Percentiles rank a stretch among this genome's conserved stretches.
Evolutionary conservation across 2,329 filamentous ascomycete genomes (phyloP).

Genomic region (Sporothrix variecibatus): DNA sequence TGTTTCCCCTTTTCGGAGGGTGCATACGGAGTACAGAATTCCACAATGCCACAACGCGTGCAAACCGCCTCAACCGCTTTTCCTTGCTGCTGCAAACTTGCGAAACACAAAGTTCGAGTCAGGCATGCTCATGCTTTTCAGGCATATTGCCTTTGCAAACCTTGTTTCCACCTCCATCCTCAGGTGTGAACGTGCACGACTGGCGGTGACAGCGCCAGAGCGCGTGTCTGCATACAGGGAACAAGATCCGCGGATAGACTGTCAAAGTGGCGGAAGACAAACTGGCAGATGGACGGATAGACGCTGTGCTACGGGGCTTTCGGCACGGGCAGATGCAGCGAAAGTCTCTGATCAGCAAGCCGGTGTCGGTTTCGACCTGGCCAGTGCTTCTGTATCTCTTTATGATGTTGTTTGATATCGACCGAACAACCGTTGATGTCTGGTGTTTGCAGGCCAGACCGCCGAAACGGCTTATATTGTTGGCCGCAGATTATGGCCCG

Average conservation of each 20-base stretch:
- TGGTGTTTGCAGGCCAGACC: not conserved
- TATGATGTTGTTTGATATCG: not conserved
- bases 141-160: not conserved
- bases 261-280: too few species aligned
- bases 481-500: not conserved
- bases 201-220: not conserved
- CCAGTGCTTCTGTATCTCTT: not conserved
- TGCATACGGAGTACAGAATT: not conserved
- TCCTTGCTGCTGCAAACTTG: not conserved
- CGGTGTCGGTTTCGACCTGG: not conserved
- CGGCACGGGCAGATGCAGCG: not conserved
- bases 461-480: not conserved
- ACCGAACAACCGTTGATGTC: not conserved
- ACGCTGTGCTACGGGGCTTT: not conserved
- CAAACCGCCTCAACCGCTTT: not conserved
- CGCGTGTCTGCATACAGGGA: not conserved
- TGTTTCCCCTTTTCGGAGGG: not conserved
- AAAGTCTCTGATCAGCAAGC: not conserved
- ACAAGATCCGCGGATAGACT: not conserved
- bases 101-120: not conserved
- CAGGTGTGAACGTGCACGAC: not conserved
- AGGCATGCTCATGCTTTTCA: too few species aligned
- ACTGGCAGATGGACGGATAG: not conserved
- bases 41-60: not conserved
- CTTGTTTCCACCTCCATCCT: not conserved